These are phyloP conservation scores for Mycotypha africana DNA, from an alignment of 371 early-diverging fungal species.

Conservation along the genomic window DNA sequence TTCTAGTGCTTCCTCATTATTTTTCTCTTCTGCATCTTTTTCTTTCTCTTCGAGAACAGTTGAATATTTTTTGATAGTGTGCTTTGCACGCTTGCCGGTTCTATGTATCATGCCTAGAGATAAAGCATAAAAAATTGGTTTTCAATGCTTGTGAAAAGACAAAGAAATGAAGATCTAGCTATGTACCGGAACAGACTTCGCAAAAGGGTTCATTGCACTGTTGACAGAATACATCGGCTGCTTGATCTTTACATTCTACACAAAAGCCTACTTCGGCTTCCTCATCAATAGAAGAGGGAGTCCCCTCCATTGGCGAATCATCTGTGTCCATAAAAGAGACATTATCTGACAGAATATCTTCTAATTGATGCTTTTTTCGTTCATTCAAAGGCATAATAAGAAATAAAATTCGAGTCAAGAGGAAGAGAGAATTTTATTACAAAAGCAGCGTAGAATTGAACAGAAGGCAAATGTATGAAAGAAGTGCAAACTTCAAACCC, in stretches of 20 bases:
- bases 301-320: slow-evolving; percentile 23
- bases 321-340: slow-evolving; percentile 46
- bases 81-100: slow-evolving; percentile 73
- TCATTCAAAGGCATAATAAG: slow-evolving; percentile 4
- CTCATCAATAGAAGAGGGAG: slow-evolving; percentile 18
- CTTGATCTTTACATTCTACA: slow-evolving; percentile 88
- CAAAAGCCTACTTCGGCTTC: slow-evolving; percentile 64
- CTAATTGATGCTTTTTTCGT: slow-evolving; percentile 27
- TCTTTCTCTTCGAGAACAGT: too few relatives aligned
- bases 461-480: too few relatives aligned
- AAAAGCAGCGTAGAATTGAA: too few relatives aligned
- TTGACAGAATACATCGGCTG: slow-evolving; percentile 62
- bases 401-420: too few relatives aligned
- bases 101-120: slow-evolving; percentile 77
- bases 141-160: not conserved
- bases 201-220: slow-evolving; percentile 85
- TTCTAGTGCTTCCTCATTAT: slow-evolving; percentile 6
- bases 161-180: not conserved
- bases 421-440: too few relatives aligned
- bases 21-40: not conserved
- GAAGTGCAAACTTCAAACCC: too few relatives aligned
- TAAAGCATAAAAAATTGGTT: too few relatives aligned
- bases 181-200: slow-evolving; percentile 77
- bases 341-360: slow-evolving; percentile 40
- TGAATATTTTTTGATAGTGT: slow-evolving; percentile 39